Evolutionary conservation across 257 asterid species (phyloP), one percentile per base, ranked within the genome.

Genomic region (Ilex asprella): DNA sequence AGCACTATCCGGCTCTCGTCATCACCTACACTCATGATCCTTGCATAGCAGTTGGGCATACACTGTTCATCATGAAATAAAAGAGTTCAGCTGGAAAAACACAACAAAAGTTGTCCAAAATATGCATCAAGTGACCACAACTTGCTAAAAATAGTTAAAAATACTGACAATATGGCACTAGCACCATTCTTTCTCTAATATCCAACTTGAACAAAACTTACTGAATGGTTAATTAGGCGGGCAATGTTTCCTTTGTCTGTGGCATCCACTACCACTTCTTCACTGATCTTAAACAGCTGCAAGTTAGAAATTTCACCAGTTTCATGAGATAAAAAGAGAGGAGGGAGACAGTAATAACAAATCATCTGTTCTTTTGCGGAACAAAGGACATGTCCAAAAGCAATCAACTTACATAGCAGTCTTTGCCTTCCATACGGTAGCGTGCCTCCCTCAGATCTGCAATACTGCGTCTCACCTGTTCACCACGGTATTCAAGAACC

Each of bases 1-100:
- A 93, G 95, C n/a, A 89, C 97, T n/a, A 93, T 81, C 81, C 99
- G 87, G 85, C 95, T 87, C 81, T 93, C 95, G 39, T 90, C 99
- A 55, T 76, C 84, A 16, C 96, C 99, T 30, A 89, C 99, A 56
- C 97, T 89, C 97, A 89, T 87, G 69, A 93, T 93, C 84, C 99
- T 84, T 11, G 99, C 97, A 58, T 93, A 93, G 80, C 97, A 93
- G 76, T 90, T 93, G 59, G 96, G 99, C 99, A 85, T 85, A 79
- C 99, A 93, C 99, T 93, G 85, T 35, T 39, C 55, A 44, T 43
- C 21, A 12, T 63, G 3, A 54, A 58, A 60, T 11, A 49, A 11
- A 49, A n/a, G 5, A 49, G 54, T 49, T 11, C 5, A 49, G 54
- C 9, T 44, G 13, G 50, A 44, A 44, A 44, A 12, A 44, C 11